Evolutionary conservation across 2,329 filamentous ascomycete genomes (phyloP).

Genomic region (Cladosporium cucumerinum): DNA sequence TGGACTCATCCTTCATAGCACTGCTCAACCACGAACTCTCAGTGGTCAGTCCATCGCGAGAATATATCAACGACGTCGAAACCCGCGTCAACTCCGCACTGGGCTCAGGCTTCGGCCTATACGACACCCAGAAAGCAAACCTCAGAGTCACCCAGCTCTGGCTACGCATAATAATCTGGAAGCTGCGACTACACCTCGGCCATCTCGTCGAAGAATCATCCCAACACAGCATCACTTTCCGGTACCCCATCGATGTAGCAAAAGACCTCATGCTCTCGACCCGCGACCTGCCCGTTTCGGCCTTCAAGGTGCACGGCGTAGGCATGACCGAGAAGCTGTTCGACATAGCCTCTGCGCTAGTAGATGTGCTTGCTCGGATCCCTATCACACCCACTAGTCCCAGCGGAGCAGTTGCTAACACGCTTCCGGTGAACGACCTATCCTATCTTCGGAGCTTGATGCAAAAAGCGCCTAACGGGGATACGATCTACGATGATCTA

Average conservation of each 20-base stretch:
- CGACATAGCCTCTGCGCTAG: slow-evolving; percentile 31
- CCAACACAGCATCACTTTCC: slow-evolving; percentile 12
- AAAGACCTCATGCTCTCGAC: slow-evolving; percentile 14
- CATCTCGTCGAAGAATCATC: slow-evolving; percentile 11
- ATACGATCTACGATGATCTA: slow-evolving; percentile 11
- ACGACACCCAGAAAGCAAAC: slow-evolving; percentile 13
- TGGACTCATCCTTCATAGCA: slow-evolving; percentile 12
- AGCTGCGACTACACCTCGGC: slow-evolving; percentile 4
- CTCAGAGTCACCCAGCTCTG: slow-evolving; percentile 13
- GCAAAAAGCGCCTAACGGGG: slow-evolving; percentile 6
- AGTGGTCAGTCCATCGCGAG: not conserved
- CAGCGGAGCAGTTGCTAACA: not conserved
- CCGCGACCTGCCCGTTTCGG: slow-evolving; percentile 2
- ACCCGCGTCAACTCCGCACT: slow-evolving; percentile 1
- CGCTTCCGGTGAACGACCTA: slow-evolving; percentile 5
- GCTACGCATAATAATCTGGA: slow-evolving; percentile 7
- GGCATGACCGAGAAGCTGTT: slow-evolving; percentile 41
- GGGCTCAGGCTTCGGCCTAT: not conserved
- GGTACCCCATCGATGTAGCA: slow-evolving; percentile 8
- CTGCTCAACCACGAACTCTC: slow-evolving; percentile 1
- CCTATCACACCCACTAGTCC: slow-evolving; percentile 4
- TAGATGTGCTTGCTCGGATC: slow-evolving; percentile 7
- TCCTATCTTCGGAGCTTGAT: slow-evolving; percentile 9
- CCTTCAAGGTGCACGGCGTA: slow-evolving; percentile 39
- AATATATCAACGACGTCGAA: slow-evolving; percentile 10